These are phyloP conservation scores for Rhodamnia rubescens DNA, from an alignment of 345 rosid species.

Conservation along the genomic window DNA sequence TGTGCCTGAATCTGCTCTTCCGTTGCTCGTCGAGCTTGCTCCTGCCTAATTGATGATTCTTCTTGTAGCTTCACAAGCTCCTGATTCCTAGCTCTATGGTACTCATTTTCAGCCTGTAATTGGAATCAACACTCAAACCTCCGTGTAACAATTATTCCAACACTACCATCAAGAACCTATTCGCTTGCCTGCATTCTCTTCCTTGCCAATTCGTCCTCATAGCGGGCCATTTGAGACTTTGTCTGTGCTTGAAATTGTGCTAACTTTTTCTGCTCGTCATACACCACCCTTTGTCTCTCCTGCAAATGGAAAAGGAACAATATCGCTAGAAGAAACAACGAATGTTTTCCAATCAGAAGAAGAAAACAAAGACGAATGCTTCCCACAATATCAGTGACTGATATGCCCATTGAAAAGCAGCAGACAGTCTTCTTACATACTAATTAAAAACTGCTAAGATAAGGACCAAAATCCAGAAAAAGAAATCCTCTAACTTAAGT, in stretches of 20 bases:
- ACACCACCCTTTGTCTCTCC: constrained; percentile 86
- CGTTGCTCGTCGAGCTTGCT: constrained; percentile 83
- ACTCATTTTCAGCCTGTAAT: constrained; percentile 81
- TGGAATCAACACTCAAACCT: constrained; percentile 2
- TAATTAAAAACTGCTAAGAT: background rate
- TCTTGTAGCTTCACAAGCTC: constrained; percentile 93
- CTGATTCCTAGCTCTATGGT: constrained; percentile 83
- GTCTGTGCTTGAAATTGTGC: constrained; percentile 86
- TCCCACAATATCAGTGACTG: background rate
- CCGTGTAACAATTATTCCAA: background rate
- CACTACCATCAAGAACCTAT: background rate
- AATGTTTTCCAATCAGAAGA: background rate
- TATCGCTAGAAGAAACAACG: background rate
- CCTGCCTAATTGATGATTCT: constrained; percentile 79
- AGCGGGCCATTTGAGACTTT: constrained; percentile 91
- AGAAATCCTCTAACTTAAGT: background rate
- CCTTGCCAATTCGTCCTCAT: constrained; percentile 88
- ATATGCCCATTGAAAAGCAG: background rate
- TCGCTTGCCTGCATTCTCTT: constrained; percentile 93
- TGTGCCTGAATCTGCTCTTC: constrained; percentile 98
- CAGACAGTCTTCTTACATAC: background rate
- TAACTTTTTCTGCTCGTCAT: constrained; percentile 86
- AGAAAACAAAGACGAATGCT: background rate
- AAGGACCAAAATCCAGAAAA: background rate
- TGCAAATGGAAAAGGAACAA: constrained; percentile 13